These are phyloP conservation scores for Lipomyces spencermartinsiae DNA, from an alignment of 805 yeast species.

Conservation along the genomic window DNA sequence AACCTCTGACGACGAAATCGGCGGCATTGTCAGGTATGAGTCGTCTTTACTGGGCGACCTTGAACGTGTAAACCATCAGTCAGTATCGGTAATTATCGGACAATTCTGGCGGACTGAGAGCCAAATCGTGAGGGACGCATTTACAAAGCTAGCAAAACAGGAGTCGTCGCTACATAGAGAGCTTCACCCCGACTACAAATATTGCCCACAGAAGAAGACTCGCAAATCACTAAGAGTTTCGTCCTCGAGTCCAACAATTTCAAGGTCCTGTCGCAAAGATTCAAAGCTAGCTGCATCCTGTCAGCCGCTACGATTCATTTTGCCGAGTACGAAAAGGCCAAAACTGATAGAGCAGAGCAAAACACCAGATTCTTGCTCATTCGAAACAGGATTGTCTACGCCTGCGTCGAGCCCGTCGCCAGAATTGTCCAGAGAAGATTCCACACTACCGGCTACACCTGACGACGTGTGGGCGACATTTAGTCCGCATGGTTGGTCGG, in stretches of 20 bases:
- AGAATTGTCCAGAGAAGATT: neutral
- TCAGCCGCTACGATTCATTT: neutral
- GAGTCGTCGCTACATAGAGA: conserved; percentile 53
- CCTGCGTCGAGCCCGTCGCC: neutral
- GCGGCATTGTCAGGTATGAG: neutral
- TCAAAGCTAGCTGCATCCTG: neutral
- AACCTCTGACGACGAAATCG: neutral
- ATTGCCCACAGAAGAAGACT: conserved; percentile 50
- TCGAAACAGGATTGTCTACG: neutral
- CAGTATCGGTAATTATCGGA: conserved; percentile 52
- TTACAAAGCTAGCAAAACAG: conserved; percentile 48
- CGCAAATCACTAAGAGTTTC: neutral
- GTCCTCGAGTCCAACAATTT: neutral
- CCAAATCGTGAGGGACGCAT: conserved; percentile 47
- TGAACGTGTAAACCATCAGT: conserved; percentile 51
- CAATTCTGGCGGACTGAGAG: conserved; percentile 56
- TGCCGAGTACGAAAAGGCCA: neutral
- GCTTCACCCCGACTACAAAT: conserved; percentile 54
- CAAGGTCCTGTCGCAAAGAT: neutral
- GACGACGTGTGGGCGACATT: neutral
- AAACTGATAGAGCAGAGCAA: neutral
- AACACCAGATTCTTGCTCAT: neutral
- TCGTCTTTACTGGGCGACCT: conserved; percentile 13
- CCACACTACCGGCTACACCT: neutral
- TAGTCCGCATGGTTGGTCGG: neutral